phyloP scores from a whole-genome alignment of 2,329 filamentous ascomycete genomes.

The Thielaviopsis populi region DNA sequence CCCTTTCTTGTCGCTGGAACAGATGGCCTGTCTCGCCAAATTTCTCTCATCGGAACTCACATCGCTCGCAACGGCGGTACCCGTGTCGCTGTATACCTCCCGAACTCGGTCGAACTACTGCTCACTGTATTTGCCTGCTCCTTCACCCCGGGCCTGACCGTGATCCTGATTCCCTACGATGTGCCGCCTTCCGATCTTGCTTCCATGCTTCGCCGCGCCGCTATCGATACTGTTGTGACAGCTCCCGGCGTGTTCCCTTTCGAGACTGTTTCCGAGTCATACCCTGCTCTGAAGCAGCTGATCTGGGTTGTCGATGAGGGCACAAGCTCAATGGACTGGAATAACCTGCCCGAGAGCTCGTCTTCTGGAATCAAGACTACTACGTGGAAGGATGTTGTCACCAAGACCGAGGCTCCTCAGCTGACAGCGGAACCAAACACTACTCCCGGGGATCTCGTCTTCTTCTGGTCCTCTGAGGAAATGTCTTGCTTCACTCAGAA shows the following conservation, averaged over 20 bases:
- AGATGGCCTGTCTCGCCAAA: slow-evolving; percentile 67
- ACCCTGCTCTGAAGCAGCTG: slow-evolving; percentile 57
- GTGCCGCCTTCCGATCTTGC: slow-evolving; percentile 53
- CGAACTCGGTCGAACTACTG: slow-evolving; percentile 83
- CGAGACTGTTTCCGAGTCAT: slow-evolving; percentile 52
- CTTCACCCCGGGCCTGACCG: slow-evolving; percentile 67
- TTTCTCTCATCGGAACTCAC: slow-evolving; percentile 71
- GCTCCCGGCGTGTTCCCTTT: slow-evolving; percentile 78
- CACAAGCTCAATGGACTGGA: slow-evolving; percentile 90
- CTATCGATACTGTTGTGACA: slow-evolving; percentile 69
- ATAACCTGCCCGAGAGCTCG: slow-evolving; percentile 64
- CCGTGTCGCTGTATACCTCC: slow-evolving; percentile 76
- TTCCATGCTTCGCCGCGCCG: slow-evolving; percentile 55
- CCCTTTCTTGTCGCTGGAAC: slow-evolving; percentile 17
- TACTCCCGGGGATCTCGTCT: slow-evolving; percentile 41
- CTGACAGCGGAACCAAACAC: slow-evolving; percentile 48
- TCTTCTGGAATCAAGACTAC: slow-evolving; percentile 61
- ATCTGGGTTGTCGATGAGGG: slow-evolving; percentile 90
- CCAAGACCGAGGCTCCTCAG: slow-evolving; percentile 47
- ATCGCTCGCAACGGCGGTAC: slow-evolving; percentile 55
- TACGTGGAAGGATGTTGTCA: slow-evolving; percentile 86
- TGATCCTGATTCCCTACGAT: slow-evolving; percentile 75
- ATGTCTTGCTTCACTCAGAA: slow-evolving; percentile 68
- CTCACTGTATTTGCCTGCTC: slow-evolving; percentile 71
- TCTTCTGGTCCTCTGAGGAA: slow-evolving; percentile 55